Base-by-base conservation (phyloP, 345 rosid genomes). In the Pistacia vera region DNA sequence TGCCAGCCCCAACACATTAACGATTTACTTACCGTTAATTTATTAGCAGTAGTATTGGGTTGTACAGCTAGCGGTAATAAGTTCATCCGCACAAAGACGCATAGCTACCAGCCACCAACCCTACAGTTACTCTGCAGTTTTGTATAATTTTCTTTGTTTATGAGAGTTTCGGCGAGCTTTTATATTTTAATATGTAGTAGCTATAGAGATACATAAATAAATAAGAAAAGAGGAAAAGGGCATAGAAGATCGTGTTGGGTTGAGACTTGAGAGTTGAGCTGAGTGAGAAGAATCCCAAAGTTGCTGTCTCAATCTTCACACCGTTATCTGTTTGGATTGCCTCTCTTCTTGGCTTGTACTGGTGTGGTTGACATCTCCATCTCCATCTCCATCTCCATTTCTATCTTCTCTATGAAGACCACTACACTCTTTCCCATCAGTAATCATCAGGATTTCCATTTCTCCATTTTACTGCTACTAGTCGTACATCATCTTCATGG, bases 251-350 rank as follows among this genome's bases (percentile, higher is more conserved):
- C 80, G 93, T 84, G 91, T 74, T 46, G 58, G 64, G 63, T 65
- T 16, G 77, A 74, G 52, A 25, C 18, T 64, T 28, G 74, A 71
- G 77, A 52, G 33, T 67, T 17, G 73, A 75, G 63, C 76, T n/a
- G 52, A 18, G 56, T 9, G 41, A 59, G 72, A 79, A 81, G 84
- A 74, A 83, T 82, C 89, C 85, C 83, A 44, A 78, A 71, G 82
- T 73, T 54, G 41, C 81, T 84, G 89, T 86, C 89, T 73, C 52
- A 82, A 60, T 74, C 77, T 76, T 80, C 41, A 4, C 81, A 41
- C 80, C 78, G 72, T 86, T 80, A 63, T 88, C 88, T 88, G 82
- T 77, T 86, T 88, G 86, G 90, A 78, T 57, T 76, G 78, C 79
- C 72, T 44, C 33, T 63, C 73, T 70, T 33, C 8, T 36, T 38